phyloP scores from a whole-genome alignment of 1,284 basidiomycete species.

The Papiliotrema nemorosa region DNA sequence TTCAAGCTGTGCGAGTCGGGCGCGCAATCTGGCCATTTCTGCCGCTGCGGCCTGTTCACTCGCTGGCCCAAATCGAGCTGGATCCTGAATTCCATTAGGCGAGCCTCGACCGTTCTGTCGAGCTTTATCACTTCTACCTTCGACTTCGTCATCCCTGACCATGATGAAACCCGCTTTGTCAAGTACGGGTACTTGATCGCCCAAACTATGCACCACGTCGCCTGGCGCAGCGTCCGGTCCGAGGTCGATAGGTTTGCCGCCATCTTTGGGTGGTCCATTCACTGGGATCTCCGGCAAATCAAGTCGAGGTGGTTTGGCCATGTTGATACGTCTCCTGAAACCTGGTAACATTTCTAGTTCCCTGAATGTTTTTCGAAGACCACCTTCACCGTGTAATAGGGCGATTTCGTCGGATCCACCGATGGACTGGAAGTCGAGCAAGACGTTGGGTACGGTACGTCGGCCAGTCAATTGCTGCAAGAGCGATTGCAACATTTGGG shows the following conservation, averaged over 20 bases:
- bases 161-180: no score
- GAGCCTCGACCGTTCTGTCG: neutral
- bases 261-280: neutral
- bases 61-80: neutral
- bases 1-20: no score
- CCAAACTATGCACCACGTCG: no score
- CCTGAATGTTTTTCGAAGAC: conserved; percentile 27
- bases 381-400: conserved; percentile 45
- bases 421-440: conserved; percentile 43
- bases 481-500: conserved; percentile 35
- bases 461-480: conserved; percentile 43
- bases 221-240: no score
- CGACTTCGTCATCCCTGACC: no score
- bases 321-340: neutral
- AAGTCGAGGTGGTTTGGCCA: neutral
- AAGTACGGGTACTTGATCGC: no score
- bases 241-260: no score
- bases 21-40: neutral
- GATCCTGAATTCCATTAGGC: neutral
- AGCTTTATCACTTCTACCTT: neutral
- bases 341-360: conserved; percentile 24
- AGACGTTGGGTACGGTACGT: conserved; percentile 49
- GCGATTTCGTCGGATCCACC: conserved; percentile 49
- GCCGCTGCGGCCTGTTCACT: neutral
- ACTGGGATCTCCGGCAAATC: neutral